Percentiles rank a stretch among this genome's conserved stretches.
Conservation (phyloP, 345 rosid species). For the Turritis glabra region DNA sequence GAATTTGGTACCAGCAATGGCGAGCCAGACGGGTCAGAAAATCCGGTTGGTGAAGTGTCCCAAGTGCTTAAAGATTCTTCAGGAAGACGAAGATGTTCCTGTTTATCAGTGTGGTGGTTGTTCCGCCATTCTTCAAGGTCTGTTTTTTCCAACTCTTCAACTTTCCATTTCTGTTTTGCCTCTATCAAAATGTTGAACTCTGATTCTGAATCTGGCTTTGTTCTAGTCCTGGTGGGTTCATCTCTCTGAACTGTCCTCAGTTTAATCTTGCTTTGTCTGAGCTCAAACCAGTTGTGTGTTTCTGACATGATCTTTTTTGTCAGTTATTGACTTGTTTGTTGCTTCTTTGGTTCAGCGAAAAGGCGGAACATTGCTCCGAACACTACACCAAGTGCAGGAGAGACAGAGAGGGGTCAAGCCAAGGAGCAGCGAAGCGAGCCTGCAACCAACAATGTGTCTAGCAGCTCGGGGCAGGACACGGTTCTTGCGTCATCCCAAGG, state of each 20-base stretch:
- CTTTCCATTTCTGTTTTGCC: conserved; percentile 1
- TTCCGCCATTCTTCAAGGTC: conserved; percentile 64
- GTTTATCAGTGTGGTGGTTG: conserved; percentile 79
- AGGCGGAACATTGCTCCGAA: conserved; percentile 37
- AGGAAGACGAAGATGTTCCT: conserved; percentile 55
- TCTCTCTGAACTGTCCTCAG: neutral
- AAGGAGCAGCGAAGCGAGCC: conserved; percentile 22
- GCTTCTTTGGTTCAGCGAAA: conserved; percentile 56
- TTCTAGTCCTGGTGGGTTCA: neutral
- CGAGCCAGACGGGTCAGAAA: conserved; percentile 35
- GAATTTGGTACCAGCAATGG: conserved; percentile 41
- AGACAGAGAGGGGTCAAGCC: conserved; percentile 33
- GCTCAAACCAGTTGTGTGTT: neutral
- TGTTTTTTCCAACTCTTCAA: neutral
- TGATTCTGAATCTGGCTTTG: conserved; percentile 3
- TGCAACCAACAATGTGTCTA: conserved; percentile 42
- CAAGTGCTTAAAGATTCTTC: conserved; percentile 57
- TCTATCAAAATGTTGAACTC: neutral
- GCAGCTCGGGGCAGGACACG: conserved; percentile 32
- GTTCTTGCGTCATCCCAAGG: conserved; percentile 35
- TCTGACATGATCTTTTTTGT: neutral
- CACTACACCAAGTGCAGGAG: conserved; percentile 36
- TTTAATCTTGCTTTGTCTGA: conserved; percentile 10
- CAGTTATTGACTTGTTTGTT: conserved; percentile 18
- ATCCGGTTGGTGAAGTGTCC: conserved; percentile 77